Base-by-base conservation (phyloP, 805 yeast species). In the Teunomyces funiuensis region DNA sequence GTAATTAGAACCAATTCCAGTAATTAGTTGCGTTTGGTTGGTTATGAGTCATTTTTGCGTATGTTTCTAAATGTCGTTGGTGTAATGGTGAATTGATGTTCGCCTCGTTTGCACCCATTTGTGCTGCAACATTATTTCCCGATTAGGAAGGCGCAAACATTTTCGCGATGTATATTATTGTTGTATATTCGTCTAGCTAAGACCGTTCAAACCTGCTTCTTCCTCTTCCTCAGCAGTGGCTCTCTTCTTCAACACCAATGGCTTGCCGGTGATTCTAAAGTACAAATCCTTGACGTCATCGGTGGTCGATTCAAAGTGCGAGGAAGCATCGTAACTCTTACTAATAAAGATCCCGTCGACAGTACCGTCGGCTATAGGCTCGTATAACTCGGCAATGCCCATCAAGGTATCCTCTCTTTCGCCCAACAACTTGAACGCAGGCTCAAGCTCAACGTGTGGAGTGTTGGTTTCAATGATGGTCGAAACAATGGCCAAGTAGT, bases 251-350 rank as follows among this genome's bases (percentile, higher is more conserved):
- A 90, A 77, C 17, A 86, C 95, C 55, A 93, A 77, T 14, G 96
- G 96, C 63, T 88, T 86, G 38, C 98, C 98, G 25, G 86, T 86
- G 50, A 93, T 83, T 63, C 98, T 80, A 65, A 83, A 83, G 65
- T 93, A 93, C 40, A 93, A 77, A 63, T 91, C 97, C 67, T 88
- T 89, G 53, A 93, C 95, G 63, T 93, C 98, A 62, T 93, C 98
- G 28, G 99, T 93, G 55, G 96, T 86, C 31, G 90, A 72, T 67
- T 93, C 99, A 61, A 93, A 93, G 68, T 93, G 99, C 7, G 97
- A 88, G 7, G 95, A 77, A 1, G 98, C 85, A 62, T 93, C 99
- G 62, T 89, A 93, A 44, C 95, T 85, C 69, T 79, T 85, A 28
- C 97, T 88, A 43, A 93, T 74, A 66, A 68, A 93, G 37, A 93